Evolutionary conservation across 805 yeast species (phyloP).

Genomic region (Torulaspora franciscae): DNA sequence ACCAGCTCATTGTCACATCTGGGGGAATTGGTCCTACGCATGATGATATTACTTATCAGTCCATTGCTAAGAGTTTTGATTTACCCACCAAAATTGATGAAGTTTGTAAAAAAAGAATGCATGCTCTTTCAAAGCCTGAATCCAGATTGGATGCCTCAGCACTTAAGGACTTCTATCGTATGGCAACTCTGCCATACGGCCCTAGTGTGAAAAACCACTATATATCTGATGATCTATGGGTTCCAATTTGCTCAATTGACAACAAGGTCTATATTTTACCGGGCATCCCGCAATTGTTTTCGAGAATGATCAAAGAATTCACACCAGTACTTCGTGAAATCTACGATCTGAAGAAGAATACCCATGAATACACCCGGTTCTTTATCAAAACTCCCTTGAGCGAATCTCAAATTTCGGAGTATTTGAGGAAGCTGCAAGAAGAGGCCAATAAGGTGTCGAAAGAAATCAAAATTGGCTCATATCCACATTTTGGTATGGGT

Average conservation of each 20-base stretch:
- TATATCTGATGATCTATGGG: constrained; percentile 62
- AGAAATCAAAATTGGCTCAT: constrained; percentile 70
- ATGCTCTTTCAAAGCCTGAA: constrained; percentile 39
- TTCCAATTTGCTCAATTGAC: constrained; percentile 71
- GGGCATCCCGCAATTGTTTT: constrained; percentile 76
- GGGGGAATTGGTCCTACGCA: constrained; percentile 81
- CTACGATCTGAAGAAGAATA: constrained; percentile 36
- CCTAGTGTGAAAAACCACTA: constrained; percentile 44
- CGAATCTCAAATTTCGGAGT: constrained; percentile 69
- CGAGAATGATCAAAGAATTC: constrained; percentile 45
- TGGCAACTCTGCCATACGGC: constrained; percentile 73
- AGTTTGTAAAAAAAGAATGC: constrained; percentile 60
- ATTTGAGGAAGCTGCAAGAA: constrained; percentile 48
- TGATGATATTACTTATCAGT: constrained; percentile 80
- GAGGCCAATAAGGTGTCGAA: constrained; percentile 31
- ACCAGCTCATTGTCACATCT: constrained; percentile 63
- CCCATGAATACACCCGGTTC: constrained; percentile 39
- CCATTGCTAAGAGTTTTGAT: constrained; percentile 61
- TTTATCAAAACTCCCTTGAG: constrained; percentile 56
- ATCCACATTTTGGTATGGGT: constrained; percentile 67
- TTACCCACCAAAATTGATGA: constrained; percentile 49
- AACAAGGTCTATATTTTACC: constrained; percentile 68
- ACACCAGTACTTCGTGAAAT: constrained; percentile 37
- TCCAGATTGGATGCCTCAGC: constrained; percentile 41
- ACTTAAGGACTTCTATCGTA: constrained; percentile 57